phyloP scores from a whole-genome alignment of 2,329 filamentous ascomycete genomes.

The Fusarium nygamai region DNA sequence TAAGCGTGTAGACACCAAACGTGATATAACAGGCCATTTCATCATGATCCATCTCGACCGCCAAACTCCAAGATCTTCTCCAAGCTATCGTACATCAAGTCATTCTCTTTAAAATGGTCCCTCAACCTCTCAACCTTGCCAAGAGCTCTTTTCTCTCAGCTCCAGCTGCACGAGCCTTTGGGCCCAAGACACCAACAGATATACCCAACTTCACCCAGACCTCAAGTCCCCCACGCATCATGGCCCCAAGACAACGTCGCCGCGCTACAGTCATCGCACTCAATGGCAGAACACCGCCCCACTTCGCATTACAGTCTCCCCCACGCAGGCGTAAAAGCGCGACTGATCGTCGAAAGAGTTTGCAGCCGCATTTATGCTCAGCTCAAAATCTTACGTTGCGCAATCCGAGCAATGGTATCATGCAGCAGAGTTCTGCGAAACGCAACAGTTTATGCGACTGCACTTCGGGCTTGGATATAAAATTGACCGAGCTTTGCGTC shows the following conservation, averaged over 20 bases:
- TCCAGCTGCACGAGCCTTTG: neutral
- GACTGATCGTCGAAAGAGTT: neutral
- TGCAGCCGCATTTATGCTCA: neutral
- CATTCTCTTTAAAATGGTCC: neutral
- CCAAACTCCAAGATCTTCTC: neutral
- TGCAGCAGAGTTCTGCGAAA: fast-evolving
- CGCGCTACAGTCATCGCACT: neutral
- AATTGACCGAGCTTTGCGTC: neutral
- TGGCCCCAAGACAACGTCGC: neutral
- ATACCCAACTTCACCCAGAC: fast-evolving
- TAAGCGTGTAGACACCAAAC: no score
- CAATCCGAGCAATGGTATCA: neutral
- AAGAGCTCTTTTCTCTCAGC: fast-evolving
- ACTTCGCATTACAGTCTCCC: neutral
- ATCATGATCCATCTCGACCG: neutral
- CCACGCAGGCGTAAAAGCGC: neutral
- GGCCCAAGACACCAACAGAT: neutral
- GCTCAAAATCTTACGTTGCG: fast-evolving
- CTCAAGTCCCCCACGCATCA: neutral
- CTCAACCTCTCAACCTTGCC: neutral
- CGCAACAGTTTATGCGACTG: fast-evolving
- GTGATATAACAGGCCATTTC: neutral
- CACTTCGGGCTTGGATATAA: neutral
- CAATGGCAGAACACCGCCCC: neutral
- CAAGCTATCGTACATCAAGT: fast-evolving